Conservation (phyloP, 306 rosid genomes). For the Lathyrus sativus region DNA sequence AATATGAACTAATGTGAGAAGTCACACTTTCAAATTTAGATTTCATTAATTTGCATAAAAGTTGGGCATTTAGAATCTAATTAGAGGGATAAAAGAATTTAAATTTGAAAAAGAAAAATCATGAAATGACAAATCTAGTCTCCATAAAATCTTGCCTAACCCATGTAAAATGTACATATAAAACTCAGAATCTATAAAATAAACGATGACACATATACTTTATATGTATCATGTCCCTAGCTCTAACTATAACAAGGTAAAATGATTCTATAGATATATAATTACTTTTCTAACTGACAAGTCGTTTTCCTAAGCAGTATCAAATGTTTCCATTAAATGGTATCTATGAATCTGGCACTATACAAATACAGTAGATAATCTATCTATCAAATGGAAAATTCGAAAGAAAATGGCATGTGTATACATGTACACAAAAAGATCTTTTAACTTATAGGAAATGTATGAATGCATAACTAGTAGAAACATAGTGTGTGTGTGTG, state of each 20-base stretch:
- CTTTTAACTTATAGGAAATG: conserved; percentile 32
- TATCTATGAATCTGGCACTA: conserved; percentile 54
- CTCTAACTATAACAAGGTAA: conserved; percentile 25
- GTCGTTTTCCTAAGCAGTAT: conserved; percentile 49
- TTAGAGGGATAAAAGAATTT: too few species aligned
- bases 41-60: too few species aligned
- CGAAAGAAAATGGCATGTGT: conserved; percentile 32
- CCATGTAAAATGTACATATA: not conserved
- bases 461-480: conserved; percentile 5
- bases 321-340: conserved; percentile 48
- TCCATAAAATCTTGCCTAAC: not conserved
- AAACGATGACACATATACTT: conserved; percentile 35
- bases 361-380: conserved; percentile 39
- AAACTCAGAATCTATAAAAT: not conserved
- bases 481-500: conserved; percentile 13
- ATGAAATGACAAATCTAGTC: too few species aligned
- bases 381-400: conserved; percentile 49
- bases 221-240: conserved; percentile 33
- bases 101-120: too few species aligned
- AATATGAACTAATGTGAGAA: too few species aligned
- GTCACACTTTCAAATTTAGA: too few species aligned
- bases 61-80: too few species aligned
- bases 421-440: conserved; percentile 36
- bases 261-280: conserved; percentile 28
- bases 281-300: conserved; percentile 38